Base-by-base conservation (phyloP, 441 rosid genomes). In the Adansonia grandidieri region DNA sequence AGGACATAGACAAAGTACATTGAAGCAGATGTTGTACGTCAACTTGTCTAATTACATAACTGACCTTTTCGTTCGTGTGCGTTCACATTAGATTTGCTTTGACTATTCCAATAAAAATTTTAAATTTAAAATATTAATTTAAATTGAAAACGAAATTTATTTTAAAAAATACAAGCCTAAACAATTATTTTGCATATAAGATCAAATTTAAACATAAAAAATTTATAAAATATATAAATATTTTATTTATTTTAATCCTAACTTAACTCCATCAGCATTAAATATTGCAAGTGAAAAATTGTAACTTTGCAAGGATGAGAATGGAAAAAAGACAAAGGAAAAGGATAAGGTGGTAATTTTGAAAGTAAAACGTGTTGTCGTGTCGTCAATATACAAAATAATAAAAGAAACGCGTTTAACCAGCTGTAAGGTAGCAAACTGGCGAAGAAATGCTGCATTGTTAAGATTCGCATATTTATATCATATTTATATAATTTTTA, bases 321-420 rank as follows among this genome's bases (percentile, higher is more conserved):
- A 0, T 11, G n/a, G n/a, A 11, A 42, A 42, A 53, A 15, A 20
- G 22, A 3, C 0, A 4, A 4, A 24, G 15, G 7, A 0, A 3
- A 6, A 14, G 71, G 71, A 66, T 9, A 42, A 40, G 5, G 13
- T 1, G 71, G 53, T 67, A 67, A 67, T 10, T 45, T 45, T 0
- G 24, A 1, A 32, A 7, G 54, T 19, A 44, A n/a, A 67, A 17
- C 69, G 19, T 6, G 47, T 6, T 14, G 70, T 14, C 44, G 3
- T 14, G 70, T 14, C 44, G 3, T n/a, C 5, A 64, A 37, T 9
- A 24, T 61, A 9, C 3, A 19, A 3, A 56, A 57, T 19, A 2
- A 57, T 57, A n/a, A 65, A 44, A 9, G 37, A 10, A 19, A 67
- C 71, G 71, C 71, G 71, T 45, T 44, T 44, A 45, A 45, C 71